A percentile compares a stretch with the other conserved stretches of the same genome.
phyloP scores from a whole-genome alignment of 345 rosid species.

The Boechera stricta region DNA sequence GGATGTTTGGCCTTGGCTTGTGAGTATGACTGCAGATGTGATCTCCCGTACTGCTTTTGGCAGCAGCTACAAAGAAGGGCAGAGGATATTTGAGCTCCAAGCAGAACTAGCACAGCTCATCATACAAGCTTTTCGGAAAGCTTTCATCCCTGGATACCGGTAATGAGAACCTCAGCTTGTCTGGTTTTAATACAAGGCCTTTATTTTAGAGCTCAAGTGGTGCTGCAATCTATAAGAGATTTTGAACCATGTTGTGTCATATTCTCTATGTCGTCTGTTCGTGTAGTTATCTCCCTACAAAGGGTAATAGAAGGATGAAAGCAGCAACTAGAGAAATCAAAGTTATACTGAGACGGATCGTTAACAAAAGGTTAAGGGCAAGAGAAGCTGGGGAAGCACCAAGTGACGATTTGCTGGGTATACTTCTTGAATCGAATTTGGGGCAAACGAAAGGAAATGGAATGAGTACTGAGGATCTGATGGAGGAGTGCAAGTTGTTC shows the following conservation, averaged over 20 bases:
- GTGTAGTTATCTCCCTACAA: constrained; percentile 58
- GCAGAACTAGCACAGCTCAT: constrained; percentile 47
- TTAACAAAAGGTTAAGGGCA: constrained; percentile 47
- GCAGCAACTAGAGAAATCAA: constrained; percentile 40
- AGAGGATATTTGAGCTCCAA: constrained; percentile 59
- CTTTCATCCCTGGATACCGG: constrained; percentile 55
- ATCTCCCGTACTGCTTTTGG: constrained; percentile 68
- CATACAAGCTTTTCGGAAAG: constrained; percentile 30
- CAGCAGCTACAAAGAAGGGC: constrained; percentile 74
- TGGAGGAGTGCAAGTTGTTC: constrained; percentile 70
- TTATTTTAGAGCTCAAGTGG: not conserved
- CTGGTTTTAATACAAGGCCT: no score
- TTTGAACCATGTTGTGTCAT: not conserved
- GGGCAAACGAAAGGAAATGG: constrained; percentile 43
- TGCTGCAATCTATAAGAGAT: not conserved
- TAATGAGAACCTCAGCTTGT: no score
- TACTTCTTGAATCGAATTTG: constrained; percentile 52
- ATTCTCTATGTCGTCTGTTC: not conserved
- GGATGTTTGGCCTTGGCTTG: constrained; percentile 51
- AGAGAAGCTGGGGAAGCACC: constrained; percentile 45
- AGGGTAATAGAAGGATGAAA: constrained; percentile 50
- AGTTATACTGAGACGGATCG: constrained; percentile 43
- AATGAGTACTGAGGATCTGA: constrained; percentile 52
- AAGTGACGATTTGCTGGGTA: constrained; percentile 50
- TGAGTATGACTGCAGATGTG: constrained; percentile 48